phyloP scores from a whole-genome alignment of 2,329 filamentous ascomycete genomes.

The Pezicula radicicola region DNA sequence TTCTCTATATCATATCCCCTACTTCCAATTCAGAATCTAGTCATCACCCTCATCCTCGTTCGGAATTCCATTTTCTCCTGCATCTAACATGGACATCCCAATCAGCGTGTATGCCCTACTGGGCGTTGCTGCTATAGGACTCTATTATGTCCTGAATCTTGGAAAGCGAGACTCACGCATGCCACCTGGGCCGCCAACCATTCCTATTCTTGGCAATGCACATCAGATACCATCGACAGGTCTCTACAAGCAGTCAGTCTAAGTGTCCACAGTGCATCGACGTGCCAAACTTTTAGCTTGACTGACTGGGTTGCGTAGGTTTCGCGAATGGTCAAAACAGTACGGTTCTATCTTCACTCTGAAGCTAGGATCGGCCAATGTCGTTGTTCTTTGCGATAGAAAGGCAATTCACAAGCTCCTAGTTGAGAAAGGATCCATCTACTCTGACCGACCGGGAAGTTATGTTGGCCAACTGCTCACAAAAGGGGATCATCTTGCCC shows the following conservation, averaged over 20 bases:
- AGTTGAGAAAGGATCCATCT: conserved; percentile 3
- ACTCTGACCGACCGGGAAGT: conserved; percentile 2
- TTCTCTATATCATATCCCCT: too few relatives aligned
- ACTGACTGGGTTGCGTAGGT: not conserved
- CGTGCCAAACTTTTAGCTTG: not conserved
- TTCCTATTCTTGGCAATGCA: not conserved
- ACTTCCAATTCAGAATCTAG: too few relatives aligned
- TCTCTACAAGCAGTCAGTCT: not conserved
- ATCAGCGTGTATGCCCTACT: too few relatives aligned
- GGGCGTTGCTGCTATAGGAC: too few relatives aligned
- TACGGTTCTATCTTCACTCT: conserved; percentile 4
- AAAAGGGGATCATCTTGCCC: not conserved
- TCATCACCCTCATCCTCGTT: too few relatives aligned
- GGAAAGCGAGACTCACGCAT: not conserved
- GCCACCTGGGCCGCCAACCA: not conserved
- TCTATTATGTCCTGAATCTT: not conserved
- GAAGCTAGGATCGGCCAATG: conserved; percentile 5
- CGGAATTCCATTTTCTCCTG: too few relatives aligned
- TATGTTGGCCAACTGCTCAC: not conserved
- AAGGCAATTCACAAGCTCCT: conserved; percentile 2
- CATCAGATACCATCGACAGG: not conserved
- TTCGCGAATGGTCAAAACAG: not conserved
- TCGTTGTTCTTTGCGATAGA: conserved; percentile 4
- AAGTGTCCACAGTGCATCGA: not conserved
- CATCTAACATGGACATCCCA: too few relatives aligned